phyloP scores from a whole-genome alignment of 768 basidiomycete species.

The Lanmaoa pseudosensibilis region DNA sequence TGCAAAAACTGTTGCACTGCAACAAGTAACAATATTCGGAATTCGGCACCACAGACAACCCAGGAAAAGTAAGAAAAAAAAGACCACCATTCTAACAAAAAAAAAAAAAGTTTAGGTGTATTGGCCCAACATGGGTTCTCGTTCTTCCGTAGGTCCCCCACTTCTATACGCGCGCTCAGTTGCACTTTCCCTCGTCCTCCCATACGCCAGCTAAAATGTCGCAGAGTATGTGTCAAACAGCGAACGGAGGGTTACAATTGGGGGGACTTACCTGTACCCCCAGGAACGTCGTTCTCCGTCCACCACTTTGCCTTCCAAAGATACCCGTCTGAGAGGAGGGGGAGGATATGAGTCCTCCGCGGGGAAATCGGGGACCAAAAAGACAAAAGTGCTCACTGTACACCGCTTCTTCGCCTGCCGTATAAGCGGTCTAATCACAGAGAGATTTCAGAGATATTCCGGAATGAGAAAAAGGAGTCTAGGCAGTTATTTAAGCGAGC shows the following conservation, averaged over 20 bases:
- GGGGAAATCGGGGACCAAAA: not conserved
- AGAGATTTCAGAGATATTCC: no score
- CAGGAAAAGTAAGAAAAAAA: not conserved
- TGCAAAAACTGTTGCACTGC: not conserved
- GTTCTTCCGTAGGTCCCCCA: no score
- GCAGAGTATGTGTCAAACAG: not conserved
- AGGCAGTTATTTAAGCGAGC: not conserved
- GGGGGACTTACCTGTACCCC: slow-evolving; percentile 21
- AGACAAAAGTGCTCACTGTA: slow-evolving; percentile 33
- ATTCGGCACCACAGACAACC: no score
- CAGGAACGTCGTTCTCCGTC: slow-evolving; percentile 41
- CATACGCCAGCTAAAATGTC: slow-evolving; percentile 30
- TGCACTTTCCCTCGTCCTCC: slow-evolving; percentile 36
- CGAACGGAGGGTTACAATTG: not conserved
- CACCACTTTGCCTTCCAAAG: slow-evolving; percentile 56
- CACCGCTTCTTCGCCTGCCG: slow-evolving; percentile 40
- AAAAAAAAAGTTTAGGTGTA: not conserved
- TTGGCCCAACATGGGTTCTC: no score
- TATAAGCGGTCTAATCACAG: slow-evolving; percentile 29
- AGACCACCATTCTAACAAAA: no score
- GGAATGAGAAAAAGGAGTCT: not conserved
- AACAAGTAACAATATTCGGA: not conserved
- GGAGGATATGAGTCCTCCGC: not conserved
- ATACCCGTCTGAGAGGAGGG: slow-evolving; percentile 35
- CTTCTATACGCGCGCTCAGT: slow-evolving; percentile 6